Evolutionary conservation across 2,329 filamentous ascomycete species (phyloP).

Genomic region (Exserohilum rostratum): DNA sequence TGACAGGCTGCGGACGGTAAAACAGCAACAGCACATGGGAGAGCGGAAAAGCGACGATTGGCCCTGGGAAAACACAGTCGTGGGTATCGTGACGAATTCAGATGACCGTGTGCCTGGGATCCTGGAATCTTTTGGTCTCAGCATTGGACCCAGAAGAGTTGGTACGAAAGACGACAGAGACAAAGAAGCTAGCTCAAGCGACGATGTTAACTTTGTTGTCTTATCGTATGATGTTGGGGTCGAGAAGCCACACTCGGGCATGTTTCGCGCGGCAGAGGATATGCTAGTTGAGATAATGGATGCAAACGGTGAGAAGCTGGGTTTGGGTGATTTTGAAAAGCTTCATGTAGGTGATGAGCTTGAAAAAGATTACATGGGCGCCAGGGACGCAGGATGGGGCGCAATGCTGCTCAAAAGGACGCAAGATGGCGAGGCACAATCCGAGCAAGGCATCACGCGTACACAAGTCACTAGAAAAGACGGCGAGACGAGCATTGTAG

Average conservation of each 20-base stretch:
- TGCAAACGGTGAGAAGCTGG: slow-evolving; percentile 13
- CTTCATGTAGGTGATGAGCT: slow-evolving; percentile 63
- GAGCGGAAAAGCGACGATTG: slow-evolving; percentile 24
- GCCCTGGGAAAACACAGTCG: slow-evolving; percentile 52
- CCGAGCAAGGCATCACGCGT: background rate
- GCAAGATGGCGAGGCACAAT: background rate
- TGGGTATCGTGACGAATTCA: slow-evolving; percentile 68
- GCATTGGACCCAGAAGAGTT: slow-evolving; percentile 43
- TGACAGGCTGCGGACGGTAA: slow-evolving; percentile 41
- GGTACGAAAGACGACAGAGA: slow-evolving; percentile 11
- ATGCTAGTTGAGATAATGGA: slow-evolving; percentile 49
- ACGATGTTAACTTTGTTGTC: slow-evolving; percentile 63
- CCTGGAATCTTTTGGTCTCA: slow-evolving; percentile 60
- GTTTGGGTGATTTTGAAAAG: slow-evolving; percentile 43
- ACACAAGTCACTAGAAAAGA: background rate
- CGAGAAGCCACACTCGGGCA: slow-evolving; percentile 63
- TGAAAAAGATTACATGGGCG: slow-evolving; percentile 58
- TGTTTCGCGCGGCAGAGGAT: slow-evolving; percentile 62
- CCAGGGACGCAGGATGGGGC: slow-evolving; percentile 56
- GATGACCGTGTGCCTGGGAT: slow-evolving; percentile 65
- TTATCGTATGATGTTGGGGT: slow-evolving; percentile 68
- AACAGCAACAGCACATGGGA: background rate
- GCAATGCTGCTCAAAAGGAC: slow-evolving; percentile 51
- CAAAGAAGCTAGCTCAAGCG: slow-evolving; percentile 27
- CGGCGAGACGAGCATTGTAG: background rate